Percentiles rank a stretch among this genome's conserved stretches.
phyloP scores from a whole-genome alignment of 2,329 filamentous ascomycete genomes.

The Pseudonectria foliicola region DNA sequence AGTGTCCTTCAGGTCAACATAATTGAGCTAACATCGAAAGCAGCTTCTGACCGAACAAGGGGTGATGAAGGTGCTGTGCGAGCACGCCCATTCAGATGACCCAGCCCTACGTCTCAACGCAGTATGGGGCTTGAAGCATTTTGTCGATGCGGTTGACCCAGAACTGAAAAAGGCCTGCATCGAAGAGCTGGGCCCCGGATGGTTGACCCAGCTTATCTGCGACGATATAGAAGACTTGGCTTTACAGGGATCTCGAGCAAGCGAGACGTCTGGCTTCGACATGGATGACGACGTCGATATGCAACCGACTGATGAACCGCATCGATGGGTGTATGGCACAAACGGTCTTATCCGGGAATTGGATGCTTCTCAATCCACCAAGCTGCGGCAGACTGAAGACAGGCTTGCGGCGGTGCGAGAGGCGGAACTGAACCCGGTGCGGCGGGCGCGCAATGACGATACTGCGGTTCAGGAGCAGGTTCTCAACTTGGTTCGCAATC shows the following conservation, averaged over 20 bases:
- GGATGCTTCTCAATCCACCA: conserved; percentile 31
- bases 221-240: conserved; percentile 51
- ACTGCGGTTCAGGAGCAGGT: conserved; percentile 85
- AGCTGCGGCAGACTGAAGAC: conserved; percentile 42
- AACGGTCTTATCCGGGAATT: conserved; percentile 27
- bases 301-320: conserved; percentile 39
- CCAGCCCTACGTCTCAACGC: conserved; percentile 76
- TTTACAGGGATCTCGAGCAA: conserved; percentile 31
- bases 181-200: conserved; percentile 68
- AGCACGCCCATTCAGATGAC: conserved; percentile 75
- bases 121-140: conserved; percentile 89
- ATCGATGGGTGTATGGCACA: conserved; percentile 28
- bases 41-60: conserved; percentile 67
- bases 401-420: conserved; percentile 50
- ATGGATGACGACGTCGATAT: conserved; percentile 54
- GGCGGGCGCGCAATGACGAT: conserved; percentile 68
- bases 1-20: too few species aligned
- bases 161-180: conserved; percentile 71
- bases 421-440: conserved; percentile 59
- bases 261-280: conserved; percentile 28
- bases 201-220: conserved; percentile 73
- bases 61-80: conserved; percentile 69
- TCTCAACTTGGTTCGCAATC: conserved; percentile 81
- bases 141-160: conserved; percentile 65
- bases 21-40: conserved; percentile 12